These are phyloP conservation scores for Ogataea trehalophila DNA, from an alignment of 805 yeast genomes.

Conservation along the genomic window DNA sequence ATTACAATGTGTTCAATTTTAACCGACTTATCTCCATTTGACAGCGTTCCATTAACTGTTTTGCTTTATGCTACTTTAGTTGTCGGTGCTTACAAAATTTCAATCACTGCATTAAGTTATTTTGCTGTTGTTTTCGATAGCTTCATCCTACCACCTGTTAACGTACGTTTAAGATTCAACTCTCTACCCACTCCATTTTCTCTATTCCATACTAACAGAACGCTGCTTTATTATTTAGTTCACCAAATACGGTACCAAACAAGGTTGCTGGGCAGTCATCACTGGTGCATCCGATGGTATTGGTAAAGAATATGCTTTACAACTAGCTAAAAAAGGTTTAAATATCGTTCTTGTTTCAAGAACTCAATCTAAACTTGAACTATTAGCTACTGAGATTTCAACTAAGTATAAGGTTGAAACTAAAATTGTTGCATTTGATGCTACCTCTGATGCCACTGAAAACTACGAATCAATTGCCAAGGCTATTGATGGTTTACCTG, in stretches of 20 bases:
- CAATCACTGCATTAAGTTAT: slow-evolving; percentile 45
- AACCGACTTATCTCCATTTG: not conserved
- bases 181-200: not conserved
- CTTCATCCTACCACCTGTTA: slow-evolving; percentile 57
- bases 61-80: slow-evolving; percentile 40
- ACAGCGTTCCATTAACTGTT: not conserved
- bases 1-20: not conserved
- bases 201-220: not conserved
- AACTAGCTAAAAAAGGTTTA: slow-evolving; percentile 81
- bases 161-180: slow-evolving; percentile 17
- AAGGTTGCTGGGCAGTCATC: slow-evolving; percentile 84
- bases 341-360: slow-evolving; percentile 82
- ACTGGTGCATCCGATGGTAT: slow-evolving; percentile 98
- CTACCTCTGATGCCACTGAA: slow-evolving; percentile 52
- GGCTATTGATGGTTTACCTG: slow-evolving; percentile 47
- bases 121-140: slow-evolving; percentile 53
- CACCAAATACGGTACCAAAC: slow-evolving; percentile 68
- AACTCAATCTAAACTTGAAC: slow-evolving; percentile 70
- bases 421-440: slow-evolving; percentile 71
- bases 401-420: slow-evolving; percentile 57
- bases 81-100: slow-evolving; percentile 61
- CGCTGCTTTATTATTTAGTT: slow-evolving; percentile 24
- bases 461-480: slow-evolving; percentile 51
- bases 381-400: slow-evolving; percentile 58
- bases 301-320: slow-evolving; percentile 86